A percentile compares a stretch with the other conserved stretches of the same genome.
Evolutionary conservation across 2,329 filamentous ascomycete genomes (phyloP).

Genomic region (Hirsutella rhossiliensis): DNA sequence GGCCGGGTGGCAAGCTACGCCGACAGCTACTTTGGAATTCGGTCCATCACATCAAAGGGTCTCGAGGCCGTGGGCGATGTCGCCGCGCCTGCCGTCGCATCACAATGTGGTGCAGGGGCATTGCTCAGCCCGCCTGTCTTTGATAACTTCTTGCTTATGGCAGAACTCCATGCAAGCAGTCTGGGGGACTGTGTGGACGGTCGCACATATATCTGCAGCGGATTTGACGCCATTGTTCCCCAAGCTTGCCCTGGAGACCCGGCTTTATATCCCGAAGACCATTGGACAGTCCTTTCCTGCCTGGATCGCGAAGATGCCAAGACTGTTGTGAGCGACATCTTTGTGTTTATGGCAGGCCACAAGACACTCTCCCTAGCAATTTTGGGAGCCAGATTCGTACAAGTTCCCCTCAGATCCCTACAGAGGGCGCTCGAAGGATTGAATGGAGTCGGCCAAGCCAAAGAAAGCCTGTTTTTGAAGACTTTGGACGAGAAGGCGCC

Average conservation of each 20-base stretch:
- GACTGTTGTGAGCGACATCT: not conserved
- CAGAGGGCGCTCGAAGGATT: too few relatives aligned
- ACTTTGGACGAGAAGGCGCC: too few relatives aligned
- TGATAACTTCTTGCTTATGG: not conserved
- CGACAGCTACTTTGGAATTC: conserved; percentile 1
- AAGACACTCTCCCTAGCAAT: not conserved
- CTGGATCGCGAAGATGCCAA: not conserved
- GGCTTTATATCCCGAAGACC: not conserved
- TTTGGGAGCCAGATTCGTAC: not conserved
- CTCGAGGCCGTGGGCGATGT: not conserved
- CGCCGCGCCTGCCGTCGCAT: not conserved
- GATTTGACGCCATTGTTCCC: not conserved
- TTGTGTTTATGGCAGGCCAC: not conserved
- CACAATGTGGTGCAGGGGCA: not conserved
- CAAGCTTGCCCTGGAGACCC: not conserved
- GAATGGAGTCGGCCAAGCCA: too few relatives aligned
- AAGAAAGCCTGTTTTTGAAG: too few relatives aligned
- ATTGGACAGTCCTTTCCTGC: conserved; percentile 1
- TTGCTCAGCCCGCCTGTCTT: not conserved
- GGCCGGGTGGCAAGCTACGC: not conserved
- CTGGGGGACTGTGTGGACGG: not conserved
- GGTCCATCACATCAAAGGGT: not conserved
- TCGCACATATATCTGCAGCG: not conserved
- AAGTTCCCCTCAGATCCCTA: not conserved
- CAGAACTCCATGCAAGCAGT: conserved; percentile 1